A percentile compares a stretch with the other conserved stretches of the same genome.
Evolutionary conservation across 2,329 filamentous ascomycete genomes (phyloP).

Genomic region (Colletotrichum siamense): DNA sequence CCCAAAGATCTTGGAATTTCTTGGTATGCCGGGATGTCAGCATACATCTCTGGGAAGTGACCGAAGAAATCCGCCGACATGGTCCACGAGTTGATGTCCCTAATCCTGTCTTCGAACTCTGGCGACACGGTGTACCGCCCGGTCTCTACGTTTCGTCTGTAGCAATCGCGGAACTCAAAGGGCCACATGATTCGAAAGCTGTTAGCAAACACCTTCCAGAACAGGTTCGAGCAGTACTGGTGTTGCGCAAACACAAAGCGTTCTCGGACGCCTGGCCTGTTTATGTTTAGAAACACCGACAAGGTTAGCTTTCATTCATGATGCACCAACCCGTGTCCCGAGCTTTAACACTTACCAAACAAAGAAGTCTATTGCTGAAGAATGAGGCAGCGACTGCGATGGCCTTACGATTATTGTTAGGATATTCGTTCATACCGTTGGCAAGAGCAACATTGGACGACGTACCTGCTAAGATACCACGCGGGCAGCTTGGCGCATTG

Average conservation of each 20-base stretch:
- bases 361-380: slow-evolving; percentile 34
- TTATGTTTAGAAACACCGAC: background rate
- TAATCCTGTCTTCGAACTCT: slow-evolving; percentile 28
- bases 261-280: slow-evolving; percentile 31
- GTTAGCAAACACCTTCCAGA: slow-evolving; percentile 29
- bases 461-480: slow-evolving; percentile 30
- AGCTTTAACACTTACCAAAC: slow-evolving; percentile 26
- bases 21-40: slow-evolving; percentile 13
- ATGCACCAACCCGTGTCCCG: background rate
- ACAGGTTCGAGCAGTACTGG: slow-evolving; percentile 30
- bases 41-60: slow-evolving; percentile 28
- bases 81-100: slow-evolving; percentile 31
- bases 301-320: background rate
- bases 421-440: background rate
- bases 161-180: slow-evolving; percentile 30
- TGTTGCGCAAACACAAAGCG: slow-evolving; percentile 33
- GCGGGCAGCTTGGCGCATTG: slow-evolving; percentile 25
- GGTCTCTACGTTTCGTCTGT: slow-evolving; percentile 27
- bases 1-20: background rate
- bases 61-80: slow-evolving; percentile 31
- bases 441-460: background rate
- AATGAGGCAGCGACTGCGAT: slow-evolving; percentile 29
- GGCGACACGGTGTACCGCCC: slow-evolving; percentile 23
- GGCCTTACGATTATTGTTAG: slow-evolving; percentile 22
- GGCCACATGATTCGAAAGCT: slow-evolving; percentile 30